Evolutionary conservation across 129 eudicot species (phyloP).

Genomic region (Flaveria robusta): DNA sequence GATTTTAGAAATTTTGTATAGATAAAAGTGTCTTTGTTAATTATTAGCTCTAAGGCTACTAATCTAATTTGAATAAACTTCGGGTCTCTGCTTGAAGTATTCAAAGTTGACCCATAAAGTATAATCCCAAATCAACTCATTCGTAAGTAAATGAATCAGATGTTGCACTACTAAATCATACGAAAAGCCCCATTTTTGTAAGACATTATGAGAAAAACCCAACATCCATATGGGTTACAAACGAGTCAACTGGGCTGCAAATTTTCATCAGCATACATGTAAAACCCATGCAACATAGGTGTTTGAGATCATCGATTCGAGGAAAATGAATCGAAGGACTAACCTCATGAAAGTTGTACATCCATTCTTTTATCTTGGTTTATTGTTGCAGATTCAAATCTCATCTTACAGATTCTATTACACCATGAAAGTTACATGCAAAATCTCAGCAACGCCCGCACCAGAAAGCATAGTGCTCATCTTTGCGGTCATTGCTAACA

Average conservation of each 20-base stretch:
- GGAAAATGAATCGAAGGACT: neutral
- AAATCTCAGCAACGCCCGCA: conserved; percentile 42
- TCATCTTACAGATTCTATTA: conserved; percentile 7
- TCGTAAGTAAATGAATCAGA: neutral
- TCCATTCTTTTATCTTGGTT: neutral
- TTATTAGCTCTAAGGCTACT: neutral
- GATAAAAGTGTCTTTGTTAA: no score
- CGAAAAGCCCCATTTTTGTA: neutral
- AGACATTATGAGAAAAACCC: neutral
- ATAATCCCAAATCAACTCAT: neutral
- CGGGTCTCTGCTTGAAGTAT: neutral
- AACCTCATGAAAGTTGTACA: conserved; percentile 23
- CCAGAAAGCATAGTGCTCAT: conserved; percentile 82
- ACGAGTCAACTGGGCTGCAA: conserved; percentile 2
- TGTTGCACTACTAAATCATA: neutral
- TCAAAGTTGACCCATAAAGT: neutral
- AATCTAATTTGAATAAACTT: neutral
- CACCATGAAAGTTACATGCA: conserved; percentile 13
- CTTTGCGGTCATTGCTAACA: conserved; percentile 68
- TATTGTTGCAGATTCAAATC: conserved; percentile 23
- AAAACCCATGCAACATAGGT: conserved; percentile 8
- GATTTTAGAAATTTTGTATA: no score
- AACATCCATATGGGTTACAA: neutral
- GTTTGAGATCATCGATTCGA: neutral
- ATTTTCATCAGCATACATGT: neutral